Evolutionary conservation across 2,329 filamentous ascomycete genomes (phyloP), one percentile per base, ranked within the genome.

Genomic region (Neurospora sp.): DNA sequence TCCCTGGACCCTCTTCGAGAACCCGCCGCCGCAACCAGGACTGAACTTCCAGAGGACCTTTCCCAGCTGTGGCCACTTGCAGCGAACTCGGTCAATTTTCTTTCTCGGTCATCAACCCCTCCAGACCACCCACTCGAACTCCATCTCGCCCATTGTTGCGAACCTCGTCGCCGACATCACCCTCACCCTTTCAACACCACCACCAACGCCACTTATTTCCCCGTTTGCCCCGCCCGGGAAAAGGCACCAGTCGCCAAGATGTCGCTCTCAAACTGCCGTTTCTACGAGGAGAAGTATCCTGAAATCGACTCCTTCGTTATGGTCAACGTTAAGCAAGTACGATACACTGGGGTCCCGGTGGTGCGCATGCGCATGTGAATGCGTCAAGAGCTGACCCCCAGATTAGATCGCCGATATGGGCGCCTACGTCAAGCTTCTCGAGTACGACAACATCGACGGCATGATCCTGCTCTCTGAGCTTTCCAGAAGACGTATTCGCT

Each of bases 231-330:
- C 72, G 70, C 73, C 74, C 71, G 72, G 73, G 73, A 73, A 62
- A 72, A 70, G 72, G 72, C 72, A 71, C 72, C 72, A 67, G 67
- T 72, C 73, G 76, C 70, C 76, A 79, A 75, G 43, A 81, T 81
- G 79, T 81, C 79, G 75, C 76, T 77, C 72, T 79, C 78, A 66
- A 78, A 81, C 76, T 80, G 79, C 75, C 76, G 79, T 39, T 81
- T 80, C 39, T 81, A 81, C 74, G 79, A 80, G 78, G 86, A 89
- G 74, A 89, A 89, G 79, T 96, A 91, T 80, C 93, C 93, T 71
- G 96, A 98, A 87, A 95, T 99, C 81, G 96, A 99, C 84, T 97
- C 93, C 87, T 98, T 97, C 84, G 96, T 99, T 80, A 99, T 99
- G 96, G 96, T 99, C 81, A 99, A 98, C 83, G 96, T 98, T 78